phyloP scores from a whole-genome alignment of 768 basidiomycete genomes.

The Leccinum fibrillosum region DNA sequence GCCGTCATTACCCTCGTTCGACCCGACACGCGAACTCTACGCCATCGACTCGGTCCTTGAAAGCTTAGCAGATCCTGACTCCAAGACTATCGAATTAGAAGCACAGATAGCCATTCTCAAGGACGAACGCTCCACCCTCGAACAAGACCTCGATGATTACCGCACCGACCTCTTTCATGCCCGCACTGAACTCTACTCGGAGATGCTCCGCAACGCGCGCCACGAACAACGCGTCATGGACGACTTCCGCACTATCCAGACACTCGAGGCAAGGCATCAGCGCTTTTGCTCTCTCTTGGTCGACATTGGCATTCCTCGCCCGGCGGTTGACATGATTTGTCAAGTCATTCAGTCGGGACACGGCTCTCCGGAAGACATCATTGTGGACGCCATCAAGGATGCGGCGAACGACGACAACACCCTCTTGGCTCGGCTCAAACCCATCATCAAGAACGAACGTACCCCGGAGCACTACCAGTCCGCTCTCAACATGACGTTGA shows the following conservation, averaged over 20 bases:
- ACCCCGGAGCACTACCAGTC: slow-evolving; percentile 44
- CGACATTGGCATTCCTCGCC: slow-evolving; percentile 27
- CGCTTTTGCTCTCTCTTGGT: slow-evolving; percentile 22
- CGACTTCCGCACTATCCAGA: slow-evolving; percentile 26
- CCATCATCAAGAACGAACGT: slow-evolving; percentile 33
- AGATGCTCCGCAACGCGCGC: slow-evolving; percentile 27
- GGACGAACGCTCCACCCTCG: slow-evolving; percentile 16
- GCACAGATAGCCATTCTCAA: slow-evolving; percentile 10
- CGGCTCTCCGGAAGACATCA: slow-evolving; percentile 38
- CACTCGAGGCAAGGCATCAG: slow-evolving; percentile 24
- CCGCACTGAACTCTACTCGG: slow-evolving; percentile 28
- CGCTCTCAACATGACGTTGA: slow-evolving; percentile 44
- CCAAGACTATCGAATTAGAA: slow-evolving; percentile 13
- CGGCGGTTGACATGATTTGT: slow-evolving; percentile 23
- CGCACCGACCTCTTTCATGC: slow-evolving; percentile 26
- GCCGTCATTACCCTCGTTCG: slow-evolving; percentile 22
- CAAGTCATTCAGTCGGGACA: slow-evolving; percentile 21
- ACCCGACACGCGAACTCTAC: slow-evolving; percentile 24
- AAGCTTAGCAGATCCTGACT: not conserved
- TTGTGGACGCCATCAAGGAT: slow-evolving; percentile 42
- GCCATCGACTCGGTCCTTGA: not conserved
- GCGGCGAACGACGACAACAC: slow-evolving; percentile 38
- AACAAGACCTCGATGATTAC: slow-evolving; percentile 28
- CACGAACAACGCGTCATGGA: slow-evolving; percentile 23
- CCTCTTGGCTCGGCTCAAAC: slow-evolving; percentile 42